phyloP scores from a whole-genome alignment of 148 eudicot genomes.

The Nyssa sinensis region DNA sequence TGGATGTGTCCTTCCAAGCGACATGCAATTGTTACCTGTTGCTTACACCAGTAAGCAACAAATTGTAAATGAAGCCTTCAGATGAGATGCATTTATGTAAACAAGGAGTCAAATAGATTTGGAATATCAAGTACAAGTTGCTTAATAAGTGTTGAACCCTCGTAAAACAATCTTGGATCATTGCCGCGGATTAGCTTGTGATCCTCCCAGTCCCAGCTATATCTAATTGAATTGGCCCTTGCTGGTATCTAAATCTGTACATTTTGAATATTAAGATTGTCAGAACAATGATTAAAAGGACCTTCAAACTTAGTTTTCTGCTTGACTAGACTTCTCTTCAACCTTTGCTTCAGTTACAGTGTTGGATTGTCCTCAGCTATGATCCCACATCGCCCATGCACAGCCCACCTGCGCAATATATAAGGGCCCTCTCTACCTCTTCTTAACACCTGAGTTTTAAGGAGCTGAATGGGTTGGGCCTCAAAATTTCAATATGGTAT shows the following conservation, averaged over 20 bases:
- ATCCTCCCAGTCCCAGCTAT: slow-evolving; percentile 36
- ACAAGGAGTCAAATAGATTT: slow-evolving; percentile 27
- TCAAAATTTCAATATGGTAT: too few relatives aligned
- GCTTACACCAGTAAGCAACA: too few relatives aligned
- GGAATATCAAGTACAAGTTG: slow-evolving; percentile 35
- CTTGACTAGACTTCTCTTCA: slow-evolving; percentile 20
- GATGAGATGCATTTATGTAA: slow-evolving; percentile 13
- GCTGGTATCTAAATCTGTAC: slow-evolving; percentile 33
- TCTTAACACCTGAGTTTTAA: too few relatives aligned
- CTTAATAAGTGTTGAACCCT: slow-evolving; percentile 40
- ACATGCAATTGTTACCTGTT: too few relatives aligned
- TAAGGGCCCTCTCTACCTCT: too few relatives aligned
- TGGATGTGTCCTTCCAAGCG: too few relatives aligned
- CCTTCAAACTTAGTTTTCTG: slow-evolving; percentile 8
- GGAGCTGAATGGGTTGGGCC: too few relatives aligned
- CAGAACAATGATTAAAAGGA: slow-evolving; percentile 19
- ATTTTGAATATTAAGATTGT: slow-evolving; percentile 23
- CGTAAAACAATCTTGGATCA: slow-evolving; percentile 39
- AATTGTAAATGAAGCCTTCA: too few relatives aligned
- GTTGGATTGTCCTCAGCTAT: too few relatives aligned
- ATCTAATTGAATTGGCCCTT: slow-evolving; percentile 30
- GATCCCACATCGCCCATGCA: too few relatives aligned
- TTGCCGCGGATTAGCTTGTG: slow-evolving; percentile 41
- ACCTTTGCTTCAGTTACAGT: slow-evolving; percentile 26
- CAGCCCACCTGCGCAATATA: too few relatives aligned